These are phyloP conservation scores for Cadophora luteo-olivacea DNA, from an alignment of 2,329 filamentous ascomycete species.

Conservation along the genomic window DNA sequence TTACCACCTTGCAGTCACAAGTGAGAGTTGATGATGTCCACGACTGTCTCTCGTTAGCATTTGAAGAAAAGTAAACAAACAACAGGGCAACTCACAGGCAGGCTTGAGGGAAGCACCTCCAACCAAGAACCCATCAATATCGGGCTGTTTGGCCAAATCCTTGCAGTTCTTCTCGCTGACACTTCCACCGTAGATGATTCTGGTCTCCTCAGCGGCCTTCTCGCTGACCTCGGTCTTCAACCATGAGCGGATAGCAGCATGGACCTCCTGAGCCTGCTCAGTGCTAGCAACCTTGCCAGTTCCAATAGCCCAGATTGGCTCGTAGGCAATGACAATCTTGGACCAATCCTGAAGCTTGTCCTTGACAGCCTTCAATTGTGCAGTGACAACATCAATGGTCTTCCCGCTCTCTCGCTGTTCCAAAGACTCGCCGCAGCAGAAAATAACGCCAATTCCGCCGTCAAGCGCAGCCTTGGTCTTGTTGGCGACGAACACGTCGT, in stretches of 20 bases:
- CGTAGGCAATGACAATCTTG: conserved; percentile 96
- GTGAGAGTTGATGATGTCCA: conserved; percentile 72
- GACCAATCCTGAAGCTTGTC: conserved; percentile 86
- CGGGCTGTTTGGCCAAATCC: conserved; percentile 87
- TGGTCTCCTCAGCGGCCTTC: conserved; percentile 80
- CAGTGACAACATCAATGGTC: conserved; percentile 85
- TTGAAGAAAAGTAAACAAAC: background rate
- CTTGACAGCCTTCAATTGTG: conserved; percentile 82
- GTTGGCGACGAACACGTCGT: conserved; percentile 82
- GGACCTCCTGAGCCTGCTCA: conserved; percentile 91
- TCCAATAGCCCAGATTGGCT: conserved; percentile 96
- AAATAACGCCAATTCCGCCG: conserved; percentile 87
- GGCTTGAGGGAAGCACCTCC: conserved; percentile 97
- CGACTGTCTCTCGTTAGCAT: conserved; percentile 47
- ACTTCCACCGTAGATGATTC: conserved; percentile 95
- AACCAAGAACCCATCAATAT: conserved; percentile 98
- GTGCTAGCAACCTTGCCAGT: conserved; percentile 93
- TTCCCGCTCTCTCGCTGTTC: conserved; percentile 87
- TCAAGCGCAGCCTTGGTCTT: conserved; percentile 96
- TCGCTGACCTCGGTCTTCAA: conserved; percentile 78
- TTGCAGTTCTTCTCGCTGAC: conserved; percentile 98
- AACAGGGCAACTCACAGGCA: conserved; percentile 69
- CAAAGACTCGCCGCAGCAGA: conserved; percentile 96
- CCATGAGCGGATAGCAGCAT: conserved; percentile 91
- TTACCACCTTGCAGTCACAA: conserved; percentile 38